Base-by-base conservation (phyloP, 2,329 filamentous ascomycete genomes). In the Elsinoe ampelina region DNA sequence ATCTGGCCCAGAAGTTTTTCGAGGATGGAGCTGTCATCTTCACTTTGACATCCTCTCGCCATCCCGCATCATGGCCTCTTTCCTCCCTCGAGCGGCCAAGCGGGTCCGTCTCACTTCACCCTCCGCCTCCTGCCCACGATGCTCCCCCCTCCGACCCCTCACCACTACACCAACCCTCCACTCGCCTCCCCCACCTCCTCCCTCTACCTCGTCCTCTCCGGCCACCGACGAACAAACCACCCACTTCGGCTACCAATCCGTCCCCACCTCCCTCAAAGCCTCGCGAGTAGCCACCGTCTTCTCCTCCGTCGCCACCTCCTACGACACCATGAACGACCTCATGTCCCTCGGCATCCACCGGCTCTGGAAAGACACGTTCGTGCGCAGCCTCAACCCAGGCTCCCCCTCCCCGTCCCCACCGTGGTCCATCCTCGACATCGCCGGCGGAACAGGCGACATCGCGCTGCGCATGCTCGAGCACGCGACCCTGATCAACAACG, bases 311-410 rank as follows among this genome's bases (percentile, higher is more conserved):
- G 93, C 93, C 63, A 84, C 88, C 61, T 89, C 87, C 15, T 98
- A 98, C 74, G 93, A 98, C 72, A 86, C 85, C 61, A 98, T 98
- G 93, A 98, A 98, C 75, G 93, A 98, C 71, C 80, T 97, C 63
- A 98, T 98, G 93, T 97, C 93, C 6, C 82, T 98, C 48, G 93
- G 93, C 57, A 91, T 95, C 74, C 93, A 98, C 72, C 87, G 93
- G 42, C 77, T 98, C 36, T 98, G 93, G 93, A 98, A 87, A 76
- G 92, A 97, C 73, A 85, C 95, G 74, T 98, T 97, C 71, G 92
- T 98, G 45, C 85, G 88, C 63, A 86, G 85, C 34, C 81, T 98
- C 32, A 93, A 96, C 70, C 92, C 93, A 0, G 74, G 76, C 4
- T 72, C 76, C 12, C 57, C 30, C 64, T 72, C 83, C 10, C 58